Evolutionary conservation across 2,329 filamentous ascomycete species (phyloP).

Genomic region (Fusarium compactum): DNA sequence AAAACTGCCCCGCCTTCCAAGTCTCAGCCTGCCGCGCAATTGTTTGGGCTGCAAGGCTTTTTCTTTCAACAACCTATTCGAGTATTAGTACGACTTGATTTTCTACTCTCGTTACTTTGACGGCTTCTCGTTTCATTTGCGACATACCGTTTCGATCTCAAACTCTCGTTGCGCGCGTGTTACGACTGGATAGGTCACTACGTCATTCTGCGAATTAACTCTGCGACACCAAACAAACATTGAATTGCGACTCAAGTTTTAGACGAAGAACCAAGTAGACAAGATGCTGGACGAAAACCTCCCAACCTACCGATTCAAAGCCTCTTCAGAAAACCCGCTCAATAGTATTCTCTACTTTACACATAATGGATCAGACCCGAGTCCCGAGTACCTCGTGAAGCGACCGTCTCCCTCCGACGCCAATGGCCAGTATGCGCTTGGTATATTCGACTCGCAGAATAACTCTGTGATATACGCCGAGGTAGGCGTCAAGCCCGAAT

Average conservation of each 20-base stretch:
- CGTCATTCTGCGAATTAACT: slow-evolving; percentile 22
- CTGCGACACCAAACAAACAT: slow-evolving; percentile 16
- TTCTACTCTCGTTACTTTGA: background rate
- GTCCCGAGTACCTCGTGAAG: slow-evolving; percentile 83
- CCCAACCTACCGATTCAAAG: slow-evolving; percentile 74
- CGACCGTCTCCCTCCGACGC: slow-evolving; percentile 76
- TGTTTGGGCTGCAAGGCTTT: slow-evolving; percentile 20
- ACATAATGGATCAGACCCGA: slow-evolving; percentile 83
- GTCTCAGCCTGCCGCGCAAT: slow-evolving; percentile 38
- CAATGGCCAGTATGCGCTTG: slow-evolving; percentile 87
- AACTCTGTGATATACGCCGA: slow-evolving; percentile 88
- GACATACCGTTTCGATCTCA: background rate
- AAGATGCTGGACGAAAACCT: slow-evolving; percentile 93
- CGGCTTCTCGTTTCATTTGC: background rate
- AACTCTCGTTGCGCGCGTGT: slow-evolving; percentile 3
- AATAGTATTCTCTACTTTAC: slow-evolving; percentile 70
- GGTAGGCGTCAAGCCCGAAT: slow-evolving; percentile 85
- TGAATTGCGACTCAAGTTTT: slow-evolving; percentile 5
- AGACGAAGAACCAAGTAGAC: slow-evolving; percentile 5
- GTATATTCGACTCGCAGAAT: slow-evolving; percentile 84
- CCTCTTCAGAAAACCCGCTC: slow-evolving; percentile 64
- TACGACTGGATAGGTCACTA: slow-evolving; percentile 8
- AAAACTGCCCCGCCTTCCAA: slow-evolving; percentile 19
- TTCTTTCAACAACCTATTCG: slow-evolving; percentile 10
- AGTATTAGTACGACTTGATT: slow-evolving; percentile 6